Evolutionary conservation across 805 yeast species (phyloP).

Genomic region (Lipomyces oligophaga): DNA sequence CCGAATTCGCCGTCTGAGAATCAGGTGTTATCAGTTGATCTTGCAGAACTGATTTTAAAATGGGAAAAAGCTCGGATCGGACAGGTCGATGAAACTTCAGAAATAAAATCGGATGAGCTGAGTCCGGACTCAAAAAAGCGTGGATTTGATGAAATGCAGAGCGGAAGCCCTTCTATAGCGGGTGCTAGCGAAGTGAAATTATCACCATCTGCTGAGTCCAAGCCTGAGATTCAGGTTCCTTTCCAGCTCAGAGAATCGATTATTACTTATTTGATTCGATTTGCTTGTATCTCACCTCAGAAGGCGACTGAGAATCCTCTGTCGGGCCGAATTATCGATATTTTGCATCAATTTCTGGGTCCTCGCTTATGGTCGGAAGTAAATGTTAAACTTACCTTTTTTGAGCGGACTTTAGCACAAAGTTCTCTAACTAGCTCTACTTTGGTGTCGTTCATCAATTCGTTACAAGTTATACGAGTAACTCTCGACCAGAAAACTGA

Average conservation of each 20-base stretch:
- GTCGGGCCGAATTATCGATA: constrained; percentile 76
- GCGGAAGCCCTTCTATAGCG: not conserved
- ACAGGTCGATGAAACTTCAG: constrained; percentile 2
- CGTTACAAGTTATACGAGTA: constrained; percentile 81
- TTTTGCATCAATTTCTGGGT: constrained; percentile 67
- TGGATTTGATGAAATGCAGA: constrained; percentile 20
- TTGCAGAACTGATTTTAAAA: constrained; percentile 75
- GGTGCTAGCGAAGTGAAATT: not conserved
- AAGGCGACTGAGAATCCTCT: constrained; percentile 78
- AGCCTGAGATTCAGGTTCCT: constrained; percentile 41
- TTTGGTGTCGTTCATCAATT: constrained; percentile 74
- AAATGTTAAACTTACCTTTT: constrained; percentile 77
- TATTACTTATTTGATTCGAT: constrained; percentile 80
- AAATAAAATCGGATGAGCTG: constrained; percentile 1
- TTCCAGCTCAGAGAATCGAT: constrained; percentile 82
- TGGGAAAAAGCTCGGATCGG: constrained; percentile 58
- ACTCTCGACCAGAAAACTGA: constrained; percentile 73
- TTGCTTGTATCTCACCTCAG: constrained; percentile 80
- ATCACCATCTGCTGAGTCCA: constrained; percentile 28
- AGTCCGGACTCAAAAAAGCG: constrained; percentile 25
- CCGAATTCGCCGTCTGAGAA: constrained; percentile 66
- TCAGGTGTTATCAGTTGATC: constrained; percentile 80
- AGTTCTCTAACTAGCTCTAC: constrained; percentile 62
- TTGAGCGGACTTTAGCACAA: constrained; percentile 79
- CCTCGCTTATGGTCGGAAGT: constrained; percentile 83